Base-by-base conservation (phyloP, 2,329 filamentous ascomycete genomes). In the Simplicillium sp. region DNA sequence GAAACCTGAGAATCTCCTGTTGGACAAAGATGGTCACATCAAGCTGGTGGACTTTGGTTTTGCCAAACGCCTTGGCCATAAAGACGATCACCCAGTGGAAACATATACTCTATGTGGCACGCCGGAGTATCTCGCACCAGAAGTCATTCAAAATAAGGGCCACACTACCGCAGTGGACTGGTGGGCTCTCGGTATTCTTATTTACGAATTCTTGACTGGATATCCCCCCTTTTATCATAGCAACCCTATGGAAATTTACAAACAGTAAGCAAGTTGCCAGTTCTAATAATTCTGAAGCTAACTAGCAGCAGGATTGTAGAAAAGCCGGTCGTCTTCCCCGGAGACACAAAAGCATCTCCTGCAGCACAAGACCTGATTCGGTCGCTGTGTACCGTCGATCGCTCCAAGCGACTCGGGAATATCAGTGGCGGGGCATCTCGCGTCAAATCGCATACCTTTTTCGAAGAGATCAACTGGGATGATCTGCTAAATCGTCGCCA, bases 171-270 rank as follows among this genome's bases (percentile, higher is more conserved):
- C 85, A 12, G 85, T 90, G 29, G 85, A 90, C 66, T 90, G 85
- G 85, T 90, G 86, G 86, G 85, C 86, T 1, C 70, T 92, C 50
- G 86, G 86, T 18, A 88, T 90, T 49, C 62, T 92, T 42, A 80
- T 90, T 44, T 90, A 87, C 59, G 86, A 92, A 56, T 90, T 90
- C 55, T 65, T 90, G 37, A 87, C 86, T 9, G 86, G 86, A 20
- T 88, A 89, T 54, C 86, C 86, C 12, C 86, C 86, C 1, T 92
- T 90, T 56, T 92, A 85, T 84, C 82, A 89, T 55, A 80, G 86
- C 48, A 90, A 88, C 49, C 85, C 85, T 1, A 85, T 90, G 49
- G 86, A 89, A 58, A 90, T 90, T 44, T 90, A 90, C 63, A 86
- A 87, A 58, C 79, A 83, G 78, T 81, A 53, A 50, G 73, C 62